Base-by-base conservation (phyloP, 1,139 yeast species). In the Pichia inconspicua region DNA sequence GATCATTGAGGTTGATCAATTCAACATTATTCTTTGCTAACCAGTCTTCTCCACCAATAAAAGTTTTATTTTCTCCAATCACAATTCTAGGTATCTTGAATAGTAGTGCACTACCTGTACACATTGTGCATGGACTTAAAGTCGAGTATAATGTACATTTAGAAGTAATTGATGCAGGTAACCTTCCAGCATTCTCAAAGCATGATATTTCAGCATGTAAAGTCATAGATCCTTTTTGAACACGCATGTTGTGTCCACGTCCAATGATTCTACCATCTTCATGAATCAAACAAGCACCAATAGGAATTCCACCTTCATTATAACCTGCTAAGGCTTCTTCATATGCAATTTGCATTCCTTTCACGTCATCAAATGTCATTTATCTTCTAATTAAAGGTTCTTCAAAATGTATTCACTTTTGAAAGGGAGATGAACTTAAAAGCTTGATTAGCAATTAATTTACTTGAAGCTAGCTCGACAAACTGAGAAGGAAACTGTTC, bases 191-290 rank as follows among this genome's bases (percentile, higher is more conserved):
- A 56, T 85, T 82, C 63, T 89, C 97, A 53, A 90, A 72, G 10
- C 95, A 82, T 12, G 90, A 77, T 61, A 86, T 90, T 64, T 90
- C 97, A 25, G 96, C 97, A 60, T 90, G 97, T 51, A 90, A 72
- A 25, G 83, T 87, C 19, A 96, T 82, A 12, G 89, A 81, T 15
- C 70, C 66, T 62, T 84, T 84, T 67, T 90, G 97, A 55, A 89
- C 75, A 59, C 97, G 76, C 80, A 79, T 74, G 66, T 90, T 90
- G 66, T 87, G 97, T 27, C 97, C 97, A 44, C 80, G 72, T 31
- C 96, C 96, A 17, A 89, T 72, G 10, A 90, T 75, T 11, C 77
- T 76, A 17, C 97, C 97, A 53, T 85, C 90, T 57, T 78, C 80
- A 50, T 77, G 73, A 40, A 90, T 74, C 52, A 85, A 63, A 60